These are phyloP conservation scores for Plantago ovata DNA, from an alignment of 257 asterid genomes.

Conservation along the genomic window DNA sequence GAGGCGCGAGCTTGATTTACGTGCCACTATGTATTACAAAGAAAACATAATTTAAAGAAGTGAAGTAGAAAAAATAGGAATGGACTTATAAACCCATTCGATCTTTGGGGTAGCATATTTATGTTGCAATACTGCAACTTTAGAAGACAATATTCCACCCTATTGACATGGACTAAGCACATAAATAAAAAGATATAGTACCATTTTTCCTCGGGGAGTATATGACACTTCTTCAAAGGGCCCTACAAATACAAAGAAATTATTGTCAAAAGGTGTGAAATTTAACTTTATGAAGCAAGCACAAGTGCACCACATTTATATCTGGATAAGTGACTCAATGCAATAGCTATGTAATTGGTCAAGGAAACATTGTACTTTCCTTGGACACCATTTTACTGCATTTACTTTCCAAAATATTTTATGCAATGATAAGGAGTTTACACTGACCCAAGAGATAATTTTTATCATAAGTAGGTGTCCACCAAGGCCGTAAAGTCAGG, in stretches of 20 bases:
- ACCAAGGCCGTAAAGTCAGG: slow-evolving; percentile 88
- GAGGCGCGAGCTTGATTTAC: neutral
- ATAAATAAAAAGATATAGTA: slow-evolving; percentile 27
- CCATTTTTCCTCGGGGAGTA: slow-evolving; percentile 66
- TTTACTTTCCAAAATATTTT: neutral
- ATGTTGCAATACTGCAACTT: neutral
- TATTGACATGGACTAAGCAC: slow-evolving; percentile 13
- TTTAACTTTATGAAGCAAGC: neutral
- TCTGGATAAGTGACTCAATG: too few species aligned
- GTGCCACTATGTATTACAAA: slow-evolving; percentile 2
- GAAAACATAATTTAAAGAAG: neutral
- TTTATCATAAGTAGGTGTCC: slow-evolving; percentile 87
- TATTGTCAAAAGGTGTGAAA: slow-evolving; percentile 3
- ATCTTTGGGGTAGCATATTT: too few species aligned
- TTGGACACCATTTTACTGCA: neutral
- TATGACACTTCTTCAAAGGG: slow-evolving; percentile 79
- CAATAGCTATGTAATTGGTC: neutral
- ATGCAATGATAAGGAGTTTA: slow-evolving; percentile 10
- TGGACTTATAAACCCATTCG: neutral
- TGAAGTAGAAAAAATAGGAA: neutral
- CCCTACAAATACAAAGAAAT: slow-evolving; percentile 49
- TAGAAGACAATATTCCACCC: neutral
- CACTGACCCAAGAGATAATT: slow-evolving; percentile 87
- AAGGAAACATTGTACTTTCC: slow-evolving; percentile 13
- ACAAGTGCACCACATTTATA: neutral